A percentile compares a stretch with the other conserved stretches of the same genome.
Evolutionary conservation across 129 eudicot species (phyloP).

Genomic region (Ambrosia trifida): DNA sequence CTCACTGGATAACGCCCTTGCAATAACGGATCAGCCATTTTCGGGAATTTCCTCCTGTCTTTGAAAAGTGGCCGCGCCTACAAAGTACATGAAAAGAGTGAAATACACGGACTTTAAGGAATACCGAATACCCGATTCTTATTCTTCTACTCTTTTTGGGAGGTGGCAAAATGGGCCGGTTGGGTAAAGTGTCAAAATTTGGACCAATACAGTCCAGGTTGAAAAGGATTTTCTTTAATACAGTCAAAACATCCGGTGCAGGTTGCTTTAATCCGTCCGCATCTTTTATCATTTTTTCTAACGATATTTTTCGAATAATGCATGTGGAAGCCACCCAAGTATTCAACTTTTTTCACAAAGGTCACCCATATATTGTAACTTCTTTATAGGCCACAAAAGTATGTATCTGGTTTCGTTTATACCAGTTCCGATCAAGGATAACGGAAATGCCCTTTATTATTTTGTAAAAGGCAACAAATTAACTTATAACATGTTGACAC

Average conservation of each 20-base stretch:
- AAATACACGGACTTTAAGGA: neutral
- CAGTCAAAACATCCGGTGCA: neutral
- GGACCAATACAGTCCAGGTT: neutral
- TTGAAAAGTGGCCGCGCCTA: slow-evolving; percentile 93
- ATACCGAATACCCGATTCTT: neutral
- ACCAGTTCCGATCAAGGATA: too few relatives aligned
- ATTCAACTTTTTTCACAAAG: neutral
- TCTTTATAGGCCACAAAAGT: neutral
- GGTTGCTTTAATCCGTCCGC: neutral
- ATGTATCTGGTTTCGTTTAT: too few relatives aligned
- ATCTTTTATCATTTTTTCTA: neutral
- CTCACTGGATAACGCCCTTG: slow-evolving; percentile 87
- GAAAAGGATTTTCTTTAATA: neutral
- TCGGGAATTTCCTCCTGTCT: slow-evolving; percentile 89
- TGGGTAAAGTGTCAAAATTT: neutral
- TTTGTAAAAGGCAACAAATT: neutral
- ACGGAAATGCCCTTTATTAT: neutral
- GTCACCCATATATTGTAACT: neutral
- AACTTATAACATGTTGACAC: neutral
- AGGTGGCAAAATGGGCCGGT: slow-evolving; percentile 1
- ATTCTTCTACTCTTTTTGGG: neutral
- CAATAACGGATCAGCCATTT: slow-evolving; percentile 86
- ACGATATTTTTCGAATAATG: neutral
- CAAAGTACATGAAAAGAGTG: neutral
- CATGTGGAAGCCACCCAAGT: neutral